Evolutionary conservation across 176 grass and related monocot species (phyloP).

Genomic region (Poa pratensis): DNA sequence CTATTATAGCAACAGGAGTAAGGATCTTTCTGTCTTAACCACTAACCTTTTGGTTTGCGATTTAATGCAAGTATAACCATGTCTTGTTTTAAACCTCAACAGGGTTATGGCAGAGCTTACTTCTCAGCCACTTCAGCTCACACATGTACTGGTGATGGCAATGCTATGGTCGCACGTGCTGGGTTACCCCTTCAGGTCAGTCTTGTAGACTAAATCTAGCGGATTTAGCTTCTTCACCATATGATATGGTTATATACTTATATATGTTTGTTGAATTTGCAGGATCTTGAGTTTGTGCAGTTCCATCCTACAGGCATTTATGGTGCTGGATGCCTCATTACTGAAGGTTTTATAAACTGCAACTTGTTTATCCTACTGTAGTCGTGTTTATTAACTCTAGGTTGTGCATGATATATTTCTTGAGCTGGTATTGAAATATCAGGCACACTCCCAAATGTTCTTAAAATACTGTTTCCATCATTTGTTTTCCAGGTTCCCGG

Average conservation of each 20-base stretch:
- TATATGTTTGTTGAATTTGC: constrained; percentile 43
- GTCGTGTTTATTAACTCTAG: constrained; percentile 27
- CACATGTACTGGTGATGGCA: constrained; percentile 99
- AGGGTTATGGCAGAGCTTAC: constrained; percentile 92
- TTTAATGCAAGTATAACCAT: constrained; percentile 22
- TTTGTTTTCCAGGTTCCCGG: constrained; percentile 59
- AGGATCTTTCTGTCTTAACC: constrained; percentile 16
- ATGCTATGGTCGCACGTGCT: constrained; percentile 97
- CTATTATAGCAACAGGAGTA: constrained; percentile 84
- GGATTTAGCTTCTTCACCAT: constrained; percentile 28
- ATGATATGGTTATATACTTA: constrained; percentile 24
- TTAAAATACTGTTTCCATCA: constrained; percentile 1
- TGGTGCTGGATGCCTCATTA: constrained; percentile 87
- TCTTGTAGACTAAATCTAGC: constrained; percentile 12
- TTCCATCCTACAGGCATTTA: constrained; percentile 88
- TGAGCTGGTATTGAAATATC: constrained; percentile 7
- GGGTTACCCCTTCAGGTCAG: constrained; percentile 88
- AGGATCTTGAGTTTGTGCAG: constrained; percentile 99
- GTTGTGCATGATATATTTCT: constrained; percentile 18
- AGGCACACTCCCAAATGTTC: background rate
- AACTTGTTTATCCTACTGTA: constrained; percentile 4
- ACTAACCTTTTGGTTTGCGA: background rate
- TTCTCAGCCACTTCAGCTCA: constrained; percentile 99
- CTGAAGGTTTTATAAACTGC: constrained; percentile 62
- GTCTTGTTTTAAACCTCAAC: constrained; percentile 29